Percentiles rank a stretch among this genome's conserved stretches.
Evolutionary conservation across 495 filamentous ascomycete genomes (phyloP).

Genomic region (Talaromyces nanjingensis): DNA sequence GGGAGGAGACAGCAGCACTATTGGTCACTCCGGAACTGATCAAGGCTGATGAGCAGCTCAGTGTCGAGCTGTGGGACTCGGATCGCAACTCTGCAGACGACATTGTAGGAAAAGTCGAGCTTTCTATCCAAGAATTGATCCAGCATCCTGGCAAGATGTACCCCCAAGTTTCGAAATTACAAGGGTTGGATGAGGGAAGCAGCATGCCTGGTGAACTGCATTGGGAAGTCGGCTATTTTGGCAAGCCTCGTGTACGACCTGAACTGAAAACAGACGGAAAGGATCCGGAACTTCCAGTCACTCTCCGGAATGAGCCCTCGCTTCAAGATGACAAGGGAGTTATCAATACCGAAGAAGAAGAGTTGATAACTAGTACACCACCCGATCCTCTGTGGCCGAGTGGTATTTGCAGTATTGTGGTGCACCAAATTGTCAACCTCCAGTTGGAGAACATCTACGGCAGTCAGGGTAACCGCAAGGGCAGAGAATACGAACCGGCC

Average conservation of each 20-base stretch:
- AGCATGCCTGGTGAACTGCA: slow-evolving; percentile 89
- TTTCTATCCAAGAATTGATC: slow-evolving; percentile 90
- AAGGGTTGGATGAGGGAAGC: slow-evolving; percentile 72
- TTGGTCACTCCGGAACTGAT: slow-evolving; percentile 81
- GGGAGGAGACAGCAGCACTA: slow-evolving; percentile 83
- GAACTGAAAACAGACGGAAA: slow-evolving; percentile 82
- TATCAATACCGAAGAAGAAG: slow-evolving; percentile 67
- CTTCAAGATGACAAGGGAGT: slow-evolving; percentile 85
- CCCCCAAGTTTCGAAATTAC: slow-evolving; percentile 77
- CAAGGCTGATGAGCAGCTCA: slow-evolving; percentile 86
- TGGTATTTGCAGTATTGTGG: slow-evolving; percentile 72
- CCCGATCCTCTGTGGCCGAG: slow-evolving; percentile 92
- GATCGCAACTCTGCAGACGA: slow-evolving; percentile 86
- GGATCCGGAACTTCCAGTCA: slow-evolving; percentile 64
- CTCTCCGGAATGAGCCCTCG: slow-evolving; percentile 62
- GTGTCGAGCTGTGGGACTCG: slow-evolving; percentile 92
- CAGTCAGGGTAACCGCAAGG: slow-evolving; percentile 54
- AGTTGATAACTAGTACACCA: slow-evolving; percentile 81
- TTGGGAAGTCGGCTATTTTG: slow-evolving; percentile 94
- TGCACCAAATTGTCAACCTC: slow-evolving; percentile 93
- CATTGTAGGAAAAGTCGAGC: slow-evolving; percentile 86
- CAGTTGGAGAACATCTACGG: slow-evolving; percentile 73
- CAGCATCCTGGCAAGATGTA: slow-evolving; percentile 90
- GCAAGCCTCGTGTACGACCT: slow-evolving; percentile 75
- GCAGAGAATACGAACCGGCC: slow-evolving; percentile 83